Base-by-base conservation (phyloP, 225 moss, liverwort and hornwort species). In the Bryum argenteum region DNA sequence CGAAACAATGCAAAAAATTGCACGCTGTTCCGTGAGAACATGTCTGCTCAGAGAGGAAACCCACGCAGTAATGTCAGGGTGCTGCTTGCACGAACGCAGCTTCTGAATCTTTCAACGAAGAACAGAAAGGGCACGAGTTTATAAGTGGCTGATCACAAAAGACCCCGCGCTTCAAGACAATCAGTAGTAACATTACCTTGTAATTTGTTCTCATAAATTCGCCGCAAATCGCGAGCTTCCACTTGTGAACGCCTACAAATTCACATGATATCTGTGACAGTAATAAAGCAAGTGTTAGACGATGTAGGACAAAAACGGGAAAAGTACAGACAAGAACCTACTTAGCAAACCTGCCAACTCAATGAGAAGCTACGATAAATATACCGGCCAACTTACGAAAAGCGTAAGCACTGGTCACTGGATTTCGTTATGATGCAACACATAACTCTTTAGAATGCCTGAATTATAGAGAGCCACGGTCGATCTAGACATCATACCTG, bases 1-100 rank as follows among this genome's bases (percentile, higher is more conserved):
- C 91, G 61, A 94, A 98, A 72, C 92, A 94, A 79, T 98, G 98
- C 75, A 98, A 83, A 70, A 98, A 98, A 75, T 92, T 98, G 91
- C 98, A 98, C 24, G 87, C 88, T 67, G 94, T 82, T 79, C 98
- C 98, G 66, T 79, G 98, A 48, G 98, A 98, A 74, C 98, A 98
- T 62, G 89, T 78, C 94, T 98, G 85, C 76, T 79, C 42, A 52
- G 43, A 61, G 58, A 50, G 43, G 13, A 43, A 5, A 66, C 41
- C 40, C 24, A 16, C 55, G 54, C 26, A 56, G 11, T 37, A 13
- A 52, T 57, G 33, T 33, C 33, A 33, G 33, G 7, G 33, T 33
- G 33, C 33, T 33, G 33, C 33, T 48, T 39, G 38, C 15, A 3
- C 12, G 2, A 10, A 51, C 41, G 11, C 10, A 45, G 43, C 22